Evolutionary conservation across 176 grass and related monocot species (phyloP).

Genomic region (Triticum dicoccoides): DNA sequence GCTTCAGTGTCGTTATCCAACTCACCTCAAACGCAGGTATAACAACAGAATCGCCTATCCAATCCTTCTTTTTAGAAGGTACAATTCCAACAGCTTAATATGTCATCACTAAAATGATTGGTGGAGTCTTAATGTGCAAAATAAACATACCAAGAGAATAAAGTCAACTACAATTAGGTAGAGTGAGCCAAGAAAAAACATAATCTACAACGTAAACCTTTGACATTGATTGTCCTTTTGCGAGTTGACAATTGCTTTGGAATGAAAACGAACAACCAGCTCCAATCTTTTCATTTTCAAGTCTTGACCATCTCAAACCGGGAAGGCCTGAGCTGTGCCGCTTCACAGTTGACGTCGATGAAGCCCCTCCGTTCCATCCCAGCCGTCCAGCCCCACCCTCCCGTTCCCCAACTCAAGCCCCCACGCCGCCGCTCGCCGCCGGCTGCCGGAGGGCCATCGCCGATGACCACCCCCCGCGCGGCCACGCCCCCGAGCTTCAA

Average conservation of each 20-base stretch:
- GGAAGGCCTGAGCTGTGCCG: neutral
- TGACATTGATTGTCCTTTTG: neutral
- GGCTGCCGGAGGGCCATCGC: neutral
- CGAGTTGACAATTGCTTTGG: neutral
- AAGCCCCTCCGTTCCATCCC: slow-evolving; percentile 14
- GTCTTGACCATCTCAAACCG: neutral
- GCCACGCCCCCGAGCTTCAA: slow-evolving; percentile 48
- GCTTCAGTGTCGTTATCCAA: neutral
- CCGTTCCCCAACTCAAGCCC: neutral
- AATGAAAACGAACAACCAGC: neutral
- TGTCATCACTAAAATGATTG: no score
- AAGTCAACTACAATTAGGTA: neutral
- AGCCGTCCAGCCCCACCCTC: slow-evolving; percentile 17
- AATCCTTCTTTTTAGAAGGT: neutral
- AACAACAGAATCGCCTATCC: neutral
- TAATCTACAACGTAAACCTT: neutral
- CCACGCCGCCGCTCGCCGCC: neutral
- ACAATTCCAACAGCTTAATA: neutral
- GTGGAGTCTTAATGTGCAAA: no score
- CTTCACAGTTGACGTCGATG: neutral
- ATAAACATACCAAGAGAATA: neutral
- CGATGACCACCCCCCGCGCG: slow-evolving; percentile 29
- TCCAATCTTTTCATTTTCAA: neutral
- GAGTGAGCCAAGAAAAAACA: neutral
- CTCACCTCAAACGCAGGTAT: neutral